Evolutionary conservation across 2,329 filamentous ascomycete species (phyloP), one percentile per base, ranked within the genome.

Genomic region (Nemania serpens): DNA sequence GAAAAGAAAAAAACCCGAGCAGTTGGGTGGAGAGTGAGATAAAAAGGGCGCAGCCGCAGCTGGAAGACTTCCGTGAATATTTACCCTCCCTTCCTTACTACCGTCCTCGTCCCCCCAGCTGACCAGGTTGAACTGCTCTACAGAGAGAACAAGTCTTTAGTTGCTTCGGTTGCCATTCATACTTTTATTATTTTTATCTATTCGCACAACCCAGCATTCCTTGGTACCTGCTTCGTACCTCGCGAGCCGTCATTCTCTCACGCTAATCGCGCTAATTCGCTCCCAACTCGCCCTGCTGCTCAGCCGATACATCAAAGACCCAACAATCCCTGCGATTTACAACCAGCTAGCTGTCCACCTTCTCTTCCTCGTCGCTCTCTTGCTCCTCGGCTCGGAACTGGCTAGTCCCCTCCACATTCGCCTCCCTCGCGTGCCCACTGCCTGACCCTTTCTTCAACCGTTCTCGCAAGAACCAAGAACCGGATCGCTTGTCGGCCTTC

Each of bases 231-330:
- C n/a, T n/a, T n/a, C n/a, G n/a, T n/a, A n/a, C n/a, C n/a, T n/a
- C n/a, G n/a, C n/a, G n/a, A n/a, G n/a, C n/a, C n/a, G 54, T 66
- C 62, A 41, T 61, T 65, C 62, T 64, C 59, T 42, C 37, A 17
- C 37, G n/a, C 18, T 29, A 29, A 29, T 29, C 25, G 3, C 25
- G 25, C 25, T 29, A 29, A 29, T 29, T 4, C 25, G 7, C 7
- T 29, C 25, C 25, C 25, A 29, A 29, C 25, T 7, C 25, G 25
- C 4, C 25, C 25, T 29, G 4, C 25, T 29, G 11, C 36, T n/a
- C 15, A 20, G n/a, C n/a, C n/a, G n/a, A n/a, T n/a, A 37, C 15
- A 43, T 53, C 22, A 33, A 55, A 41, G 17, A 51, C 36, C 49
- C 53, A 48, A 55, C 49, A 43, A 46, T 36, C 47, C 33, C 47